A percentile compares a stretch with the other conserved stretches of the same genome.
These are phyloP conservation scores for Tetrahymena malaccensis DNA, from an alignment of 73 alveolate genomes.

Conservation along the genomic window DNA sequence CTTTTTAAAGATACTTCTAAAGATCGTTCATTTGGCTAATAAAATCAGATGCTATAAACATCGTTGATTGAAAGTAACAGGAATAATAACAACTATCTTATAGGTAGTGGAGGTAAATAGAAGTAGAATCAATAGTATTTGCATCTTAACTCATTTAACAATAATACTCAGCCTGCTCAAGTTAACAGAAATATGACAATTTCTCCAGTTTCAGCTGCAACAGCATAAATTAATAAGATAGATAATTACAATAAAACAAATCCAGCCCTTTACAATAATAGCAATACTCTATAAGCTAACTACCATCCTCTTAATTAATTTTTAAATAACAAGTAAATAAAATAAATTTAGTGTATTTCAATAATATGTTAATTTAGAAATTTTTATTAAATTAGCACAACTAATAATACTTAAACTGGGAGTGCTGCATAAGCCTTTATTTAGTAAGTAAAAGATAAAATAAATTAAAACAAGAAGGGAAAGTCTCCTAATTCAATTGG, in stretches of 20 bases:
- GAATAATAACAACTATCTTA: neutral
- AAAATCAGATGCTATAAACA: neutral
- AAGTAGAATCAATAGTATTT: neutral
- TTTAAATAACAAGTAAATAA: neutral
- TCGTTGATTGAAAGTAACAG: neutral
- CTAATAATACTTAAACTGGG: neutral
- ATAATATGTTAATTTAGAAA: neutral
- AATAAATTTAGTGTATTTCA: neutral
- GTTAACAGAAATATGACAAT: neutral
- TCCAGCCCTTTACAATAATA: neutral
- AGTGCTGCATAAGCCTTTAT: neutral
- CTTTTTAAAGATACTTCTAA: neutral
- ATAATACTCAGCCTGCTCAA: neutral
- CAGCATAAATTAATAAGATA: neutral
- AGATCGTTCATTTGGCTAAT: neutral
- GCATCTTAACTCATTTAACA: neutral
- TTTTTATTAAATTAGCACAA: neutral
- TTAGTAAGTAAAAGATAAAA: neutral
- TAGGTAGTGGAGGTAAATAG: neutral
- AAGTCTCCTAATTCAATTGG: neutral
- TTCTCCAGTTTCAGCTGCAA: neutral
- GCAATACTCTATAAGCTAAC: neutral
- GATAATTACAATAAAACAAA: neutral
- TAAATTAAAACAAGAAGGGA: neutral
- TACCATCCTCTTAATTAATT: neutral